Base-by-base conservation (phyloP, 306 rosid species). In the Pterocarpus santalinus region DNA sequence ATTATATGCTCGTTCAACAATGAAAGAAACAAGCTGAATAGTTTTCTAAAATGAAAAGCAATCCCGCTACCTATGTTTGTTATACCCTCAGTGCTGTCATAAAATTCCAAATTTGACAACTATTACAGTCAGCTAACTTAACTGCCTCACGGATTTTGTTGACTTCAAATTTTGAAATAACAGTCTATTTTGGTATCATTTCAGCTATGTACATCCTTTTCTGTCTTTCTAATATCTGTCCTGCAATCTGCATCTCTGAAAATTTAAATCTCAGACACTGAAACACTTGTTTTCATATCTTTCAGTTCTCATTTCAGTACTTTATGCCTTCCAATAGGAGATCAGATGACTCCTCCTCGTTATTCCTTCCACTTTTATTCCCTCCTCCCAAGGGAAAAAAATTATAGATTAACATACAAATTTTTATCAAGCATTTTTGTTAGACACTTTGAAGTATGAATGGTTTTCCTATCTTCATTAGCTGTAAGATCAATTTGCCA, bases 401-500 rank as follows among this genome's bases (percentile, higher is more conserved):
- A 28, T 47, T 12, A 47, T 47, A 41, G 7, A 72, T 34, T 67
- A 2, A 11, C 16, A 34, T 2, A 15, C 62, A 67, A 11, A 75
- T 77, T 53, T 53, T 63, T 44, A 35, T 34, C 58, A 13, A 71
- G 43, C 30, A 77, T 38, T 36, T 51, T 78, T 83, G 39, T 69
- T 68, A 16, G 53, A 69, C 67, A 81, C 51, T 32, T 22, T 17
- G 53, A 47, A 49, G 47, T 16, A 77, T 12, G 56, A 13, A 52
- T 65, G 70, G 52, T 73, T 72, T 79, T 38, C 77, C 63, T 55
- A 36, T 79, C 70, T 69, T 35, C 52, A 52, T 34, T 35, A 70
- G 1, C 70, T 41, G 43, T 30, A 38, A 69, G 52, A 34, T 9
- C 34, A 28, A 17, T 36, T 7, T 7, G 69, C 61, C 61, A 76